Conservation (phyloP, 495 filamentous ascomycete species). For the Annulohypoxylon nitens region DNA sequence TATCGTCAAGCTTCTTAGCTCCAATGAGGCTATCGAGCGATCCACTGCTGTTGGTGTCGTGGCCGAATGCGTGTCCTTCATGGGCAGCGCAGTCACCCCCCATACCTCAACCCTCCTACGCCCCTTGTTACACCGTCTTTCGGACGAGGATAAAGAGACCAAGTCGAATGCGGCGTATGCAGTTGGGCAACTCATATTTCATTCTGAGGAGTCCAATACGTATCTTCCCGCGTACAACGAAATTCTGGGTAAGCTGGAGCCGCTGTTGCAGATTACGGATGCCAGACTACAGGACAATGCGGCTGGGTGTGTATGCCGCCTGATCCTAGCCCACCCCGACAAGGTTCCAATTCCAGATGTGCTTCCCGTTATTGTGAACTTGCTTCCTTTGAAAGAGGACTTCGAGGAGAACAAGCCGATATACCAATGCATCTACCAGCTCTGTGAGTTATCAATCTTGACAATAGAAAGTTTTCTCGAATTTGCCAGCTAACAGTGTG, state of each 20-base stretch:
- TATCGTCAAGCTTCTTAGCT: slow-evolving; percentile 86
- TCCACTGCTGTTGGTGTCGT: slow-evolving; percentile 90
- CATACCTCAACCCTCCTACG: slow-evolving; percentile 81
- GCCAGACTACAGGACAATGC: slow-evolving; percentile 92
- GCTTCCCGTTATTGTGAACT: slow-evolving; percentile 79
- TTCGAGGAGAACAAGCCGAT: slow-evolving; percentile 96
- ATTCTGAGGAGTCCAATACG: slow-evolving; percentile 77
- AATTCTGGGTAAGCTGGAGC: slow-evolving; percentile 86
- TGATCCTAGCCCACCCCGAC: slow-evolving; percentile 87
- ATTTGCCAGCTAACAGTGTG: slow-evolving; percentile 36
- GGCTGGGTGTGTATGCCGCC: slow-evolving; percentile 89
- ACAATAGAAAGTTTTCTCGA: not conserved
- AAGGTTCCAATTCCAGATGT: slow-evolving; percentile 83
- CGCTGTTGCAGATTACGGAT: slow-evolving; percentile 78
- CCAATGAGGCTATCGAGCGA: slow-evolving; percentile 85
- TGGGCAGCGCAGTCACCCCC: slow-evolving; percentile 81
- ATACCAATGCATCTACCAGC: slow-evolving; percentile 85
- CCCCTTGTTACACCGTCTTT: slow-evolving; percentile 85
- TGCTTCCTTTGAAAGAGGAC: slow-evolving; percentile 92
- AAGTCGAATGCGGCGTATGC: slow-evolving; percentile 96
- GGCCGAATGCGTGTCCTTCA: slow-evolving; percentile 89
- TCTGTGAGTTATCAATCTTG: slow-evolving; percentile 72
- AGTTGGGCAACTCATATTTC: slow-evolving; percentile 82
- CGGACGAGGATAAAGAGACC: slow-evolving; percentile 90
- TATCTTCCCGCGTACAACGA: slow-evolving; percentile 78